Base-by-base conservation (phyloP, 169 alveolate species). In the Eimeria praecox region DNA sequence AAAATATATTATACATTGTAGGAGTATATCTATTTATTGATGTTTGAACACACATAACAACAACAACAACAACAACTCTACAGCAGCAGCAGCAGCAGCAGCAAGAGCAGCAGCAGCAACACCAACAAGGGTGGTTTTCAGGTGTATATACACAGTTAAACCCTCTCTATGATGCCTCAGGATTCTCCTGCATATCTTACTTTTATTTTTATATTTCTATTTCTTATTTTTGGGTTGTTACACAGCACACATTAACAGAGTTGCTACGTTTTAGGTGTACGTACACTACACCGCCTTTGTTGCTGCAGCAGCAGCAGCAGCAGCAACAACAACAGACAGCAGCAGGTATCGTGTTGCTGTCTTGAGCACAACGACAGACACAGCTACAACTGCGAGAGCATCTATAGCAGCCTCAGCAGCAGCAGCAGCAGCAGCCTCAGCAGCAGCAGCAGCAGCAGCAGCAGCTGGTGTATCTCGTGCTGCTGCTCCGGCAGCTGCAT, bases 141-240 rank as follows among this genome's bases (percentile, higher is more conserved):
- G 78, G 78, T 66, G 78, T 66, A 66, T n/a, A 44, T 30, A 66
- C 78, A 33, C n/a, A n/a, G n/a, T n/a, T n/a, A 27, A 16, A 66
- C 78, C 78, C 78, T 30, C 78, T 44, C 78, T 44, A 66, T 42
- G 78, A n/a, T 3, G 73, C 73, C 75, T 66, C 78, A 66, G 46
- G 78, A 66, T 44, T 44, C 78, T 44, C n/a, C 78, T 66, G 78
- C 46, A 66, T 14, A 3, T 20, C 46, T 44, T 9, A 9, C 1
- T 22, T 12, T 6, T 24, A 8, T 66, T 14, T 12, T 24, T 5
- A 5, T 30, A 9, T 10, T 27, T 33, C 27, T 66, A 2, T 66
- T 14, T 14, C 24, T 24, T 66, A 8, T 33, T 14, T 30, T 66
- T 33, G n/a, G n/a, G n/a, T n/a, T n/a, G n/a, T n/a, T n/a, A n/a